Evolutionary conservation across 176 grass and related monocot species (phyloP), one percentile per base, ranked within the genome.

Genomic region (Secale cereale): DNA sequence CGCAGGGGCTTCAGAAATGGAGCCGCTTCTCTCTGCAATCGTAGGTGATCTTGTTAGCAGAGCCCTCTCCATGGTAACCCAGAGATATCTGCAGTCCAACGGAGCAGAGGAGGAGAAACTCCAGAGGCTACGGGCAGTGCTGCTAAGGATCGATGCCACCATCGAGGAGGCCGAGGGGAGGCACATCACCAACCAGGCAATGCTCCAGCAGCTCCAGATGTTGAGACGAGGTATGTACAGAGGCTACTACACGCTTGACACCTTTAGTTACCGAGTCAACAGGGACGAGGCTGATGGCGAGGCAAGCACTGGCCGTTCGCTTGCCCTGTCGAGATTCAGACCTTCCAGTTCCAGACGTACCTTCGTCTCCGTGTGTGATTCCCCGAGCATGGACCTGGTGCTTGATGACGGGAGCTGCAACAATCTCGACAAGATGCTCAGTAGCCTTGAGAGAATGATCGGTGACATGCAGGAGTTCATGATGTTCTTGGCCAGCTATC

Each of bases 151-250:
- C 14, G 9, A 70, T 0, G 12, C 54, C 67, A 72, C 52, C 52
- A 25, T 82, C 16, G 63, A 89, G 78, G 83, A 77, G 48, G 82
- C 88, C 2, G 70, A 85, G 60, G 48, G 62, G 16, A 50, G 88
- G 61, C 63, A 30, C 62, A 56, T 89, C 88, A 86, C 78, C 48
- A 89, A 86, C 46, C 50, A 70, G 63, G 78, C 61, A 4, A 89
- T 86, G 88, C 88, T 89, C 70, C 52, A 16, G 39, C 88, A 82
- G 78, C 83, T 89, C 30, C 39, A 82, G 26, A 35, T 52, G 82
- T 45, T 89, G 14, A 76, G 82, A 10, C 63, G 61, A 85, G 6
- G 82, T 60, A 85, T 89, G 87, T 85, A 89, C 48, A 7, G 16
- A 1, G 87, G 87, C 35, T 20, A 89, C 82, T 81, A 67, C 82